Evolutionary conservation across 768 basidiomycete genomes (phyloP).

Genomic region (Phylloporus arenicola): DNA sequence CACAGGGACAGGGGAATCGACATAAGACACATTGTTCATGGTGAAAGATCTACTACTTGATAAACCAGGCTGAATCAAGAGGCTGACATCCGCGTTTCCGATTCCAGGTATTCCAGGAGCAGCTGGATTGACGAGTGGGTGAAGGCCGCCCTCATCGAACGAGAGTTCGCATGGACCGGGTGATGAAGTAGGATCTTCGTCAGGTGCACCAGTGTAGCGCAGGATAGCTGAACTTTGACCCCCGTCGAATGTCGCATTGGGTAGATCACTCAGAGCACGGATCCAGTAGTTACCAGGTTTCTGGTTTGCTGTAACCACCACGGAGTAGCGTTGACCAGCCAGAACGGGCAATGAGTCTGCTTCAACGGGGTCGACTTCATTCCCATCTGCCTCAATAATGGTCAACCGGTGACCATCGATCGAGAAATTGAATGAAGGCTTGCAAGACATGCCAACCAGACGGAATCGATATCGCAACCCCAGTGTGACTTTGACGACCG

Average conservation of each 20-base stretch:
- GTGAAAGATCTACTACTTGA: conserved; percentile 4
- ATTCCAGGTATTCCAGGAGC: conserved; percentile 36
- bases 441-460: conserved; percentile 47
- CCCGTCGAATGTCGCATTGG: conserved; percentile 24
- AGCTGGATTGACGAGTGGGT: conserved; percentile 27
- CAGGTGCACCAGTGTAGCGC: conserved; percentile 43
- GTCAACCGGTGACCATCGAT: conserved; percentile 46
- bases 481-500: conserved; percentile 40
- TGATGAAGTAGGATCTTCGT: conserved; percentile 38
- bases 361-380: conserved; percentile 37
- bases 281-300: conserved; percentile 53
- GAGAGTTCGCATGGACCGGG: conserved; percentile 24
- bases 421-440: conserved; percentile 36
- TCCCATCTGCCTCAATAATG: conserved; percentile 50
- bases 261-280: conserved; percentile 32
- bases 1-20: conserved; percentile 43
- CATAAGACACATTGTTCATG: conserved; percentile 30
- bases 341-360: conserved; percentile 34
- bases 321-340: conserved; percentile 42
- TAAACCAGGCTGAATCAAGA: conserved; percentile 19
- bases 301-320: conserved; percentile 44
- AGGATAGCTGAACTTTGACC: conserved; percentile 48
- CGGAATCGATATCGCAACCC: conserved; percentile 51
- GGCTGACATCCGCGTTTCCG: conserved; percentile 39
- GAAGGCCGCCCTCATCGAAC: conserved; percentile 38